Evolutionary conservation across 2,329 filamentous ascomycete genomes (phyloP).

Genomic region (Curvularia hawaiiensis): DNA sequence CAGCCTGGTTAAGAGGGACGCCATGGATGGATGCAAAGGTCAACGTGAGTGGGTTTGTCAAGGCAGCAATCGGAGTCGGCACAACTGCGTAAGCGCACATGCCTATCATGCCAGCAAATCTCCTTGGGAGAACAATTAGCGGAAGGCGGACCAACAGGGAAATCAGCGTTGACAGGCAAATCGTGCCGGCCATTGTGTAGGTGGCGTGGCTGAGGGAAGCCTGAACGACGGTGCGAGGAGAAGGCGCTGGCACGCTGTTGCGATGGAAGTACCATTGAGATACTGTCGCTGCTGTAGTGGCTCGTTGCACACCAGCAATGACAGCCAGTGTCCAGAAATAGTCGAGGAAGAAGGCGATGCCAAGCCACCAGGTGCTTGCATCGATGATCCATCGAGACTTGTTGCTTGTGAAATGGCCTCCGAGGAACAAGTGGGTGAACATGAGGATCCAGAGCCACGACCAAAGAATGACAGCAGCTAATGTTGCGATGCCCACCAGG

Average conservation of each 20-base stretch:
- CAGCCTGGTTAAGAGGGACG: slow-evolving; percentile 76
- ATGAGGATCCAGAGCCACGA: slow-evolving; percentile 97
- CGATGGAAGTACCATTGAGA: slow-evolving; percentile 99
- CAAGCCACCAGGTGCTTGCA: slow-evolving; percentile 91
- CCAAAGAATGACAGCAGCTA: slow-evolving; percentile 79
- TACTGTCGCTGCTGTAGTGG: slow-evolving; percentile 91
- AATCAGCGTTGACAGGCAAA: slow-evolving; percentile 85
- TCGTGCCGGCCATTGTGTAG: slow-evolving; percentile 88
- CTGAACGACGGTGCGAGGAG: slow-evolving; percentile 78
- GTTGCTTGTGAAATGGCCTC: slow-evolving; percentile 73
- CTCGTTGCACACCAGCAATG: slow-evolving; percentile 84
- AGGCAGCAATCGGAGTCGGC: slow-evolving; percentile 80
- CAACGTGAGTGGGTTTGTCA: slow-evolving; percentile 89
- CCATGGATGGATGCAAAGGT: slow-evolving; percentile 96
- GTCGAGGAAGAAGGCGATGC: slow-evolving; percentile 87
- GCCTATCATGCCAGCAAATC: slow-evolving; percentile 70
- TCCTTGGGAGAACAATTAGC: slow-evolving; percentile 78
- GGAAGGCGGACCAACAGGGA: slow-evolving; percentile 82
- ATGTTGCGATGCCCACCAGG: slow-evolving; percentile 77
- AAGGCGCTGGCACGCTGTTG: slow-evolving; percentile 75
- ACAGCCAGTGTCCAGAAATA: slow-evolving; percentile 95
- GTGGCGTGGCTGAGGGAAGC: slow-evolving; percentile 82
- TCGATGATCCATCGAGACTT: slow-evolving; percentile 75
- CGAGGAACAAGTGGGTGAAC: slow-evolving; percentile 94
- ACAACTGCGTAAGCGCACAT: slow-evolving; percentile 79